Conservation (phyloP, 2,329 filamentous ascomycete genomes). For the Fusarium sp. region DNA sequence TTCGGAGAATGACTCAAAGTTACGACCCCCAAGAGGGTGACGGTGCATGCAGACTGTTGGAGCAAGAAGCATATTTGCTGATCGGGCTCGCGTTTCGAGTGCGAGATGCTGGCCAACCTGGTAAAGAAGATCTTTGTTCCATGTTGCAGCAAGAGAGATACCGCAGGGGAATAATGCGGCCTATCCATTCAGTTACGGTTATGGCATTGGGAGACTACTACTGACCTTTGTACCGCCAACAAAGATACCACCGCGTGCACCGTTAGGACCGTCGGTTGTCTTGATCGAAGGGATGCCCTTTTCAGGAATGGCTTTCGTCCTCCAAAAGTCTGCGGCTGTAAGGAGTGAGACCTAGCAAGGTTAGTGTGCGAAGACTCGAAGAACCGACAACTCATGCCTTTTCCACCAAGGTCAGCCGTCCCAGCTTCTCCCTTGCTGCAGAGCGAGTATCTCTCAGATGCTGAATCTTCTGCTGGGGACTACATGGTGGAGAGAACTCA, state of each 20-base stretch:
- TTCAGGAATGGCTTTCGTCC: conserved; percentile 72
- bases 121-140: conserved; percentile 78
- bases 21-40: conserved; percentile 84
- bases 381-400: conserved; percentile 58
- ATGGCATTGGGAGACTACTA: not conserved
- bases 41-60: conserved; percentile 87
- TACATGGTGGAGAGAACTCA: conserved; percentile 62
- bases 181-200: conserved; percentile 51
- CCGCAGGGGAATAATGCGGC: conserved; percentile 85
- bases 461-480: conserved; percentile 56
- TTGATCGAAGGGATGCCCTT: conserved; percentile 75
- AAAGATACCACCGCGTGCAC: conserved; percentile 76
- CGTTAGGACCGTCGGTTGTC: conserved; percentile 78
- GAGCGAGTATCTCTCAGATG: conserved; percentile 57
- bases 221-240: conserved; percentile 74
- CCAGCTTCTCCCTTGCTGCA: conserved; percentile 63
- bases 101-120: conserved; percentile 79
- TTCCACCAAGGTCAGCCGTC: conserved; percentile 67
- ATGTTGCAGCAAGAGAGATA: conserved; percentile 82
- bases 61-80: conserved; percentile 79
- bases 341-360: conserved; percentile 67
- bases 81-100: conserved; percentile 78
- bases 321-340: conserved; percentile 77
- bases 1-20: conserved; percentile 89
- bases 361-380: not conserved